Base-by-base conservation (phyloP, 352 stramenopile species). In the Globisporangium uncinulatum region DNA sequence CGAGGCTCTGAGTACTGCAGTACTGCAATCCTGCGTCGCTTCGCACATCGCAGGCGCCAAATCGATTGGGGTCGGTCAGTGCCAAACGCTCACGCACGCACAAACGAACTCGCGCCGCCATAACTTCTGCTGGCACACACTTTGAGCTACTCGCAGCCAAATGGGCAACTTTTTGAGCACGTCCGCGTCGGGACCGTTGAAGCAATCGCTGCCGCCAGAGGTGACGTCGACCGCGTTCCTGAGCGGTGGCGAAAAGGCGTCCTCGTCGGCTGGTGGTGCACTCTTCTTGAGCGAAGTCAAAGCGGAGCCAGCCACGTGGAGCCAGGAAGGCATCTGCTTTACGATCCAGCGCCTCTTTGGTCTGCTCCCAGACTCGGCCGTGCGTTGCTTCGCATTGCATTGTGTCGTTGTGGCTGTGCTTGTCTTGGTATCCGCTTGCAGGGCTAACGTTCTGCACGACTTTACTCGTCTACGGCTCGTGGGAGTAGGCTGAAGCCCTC, bases 321-420 rank as follows among this genome's bases (percentile, higher is more conserved):
- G 63, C 36, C 60, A 78, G 4, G 79, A 88, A 43, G 61, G 67
- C 54, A 51, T 77, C n/a, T 87, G 73, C 44, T 49, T 68, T 42
- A 74, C 61, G 0, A 62, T 86, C 49, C 76, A 88, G 56, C 79
- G 81, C 42, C 73, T 89, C 37, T 66, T 86, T 4, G 79, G 81
- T 0, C 65, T 70, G 51, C 59, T 88, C 2, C 70, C 75, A 1
- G 81, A 92, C 56, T 89, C 81, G 3, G 48, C 62, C 52, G 81
- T 72, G 55, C 46, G 57, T 5, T 34, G 14, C 36, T 8, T 15
- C 46, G 4, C 8, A 11, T 6, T 19, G 9, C 20, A 4, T 14
- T 36, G 6, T 11, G 24, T 29, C 24, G 24, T 29, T 29, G 24
- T 29, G 24, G 24, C 24, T 51, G 7, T 20, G 19, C 3, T 36